Percentiles rank a stretch among this genome's conserved stretches.
These are phyloP conservation scores for Nannochloropsis gaditana DNA, from an alignment of 108 stramenopile genomes.

Conservation along the genomic window DNA sequence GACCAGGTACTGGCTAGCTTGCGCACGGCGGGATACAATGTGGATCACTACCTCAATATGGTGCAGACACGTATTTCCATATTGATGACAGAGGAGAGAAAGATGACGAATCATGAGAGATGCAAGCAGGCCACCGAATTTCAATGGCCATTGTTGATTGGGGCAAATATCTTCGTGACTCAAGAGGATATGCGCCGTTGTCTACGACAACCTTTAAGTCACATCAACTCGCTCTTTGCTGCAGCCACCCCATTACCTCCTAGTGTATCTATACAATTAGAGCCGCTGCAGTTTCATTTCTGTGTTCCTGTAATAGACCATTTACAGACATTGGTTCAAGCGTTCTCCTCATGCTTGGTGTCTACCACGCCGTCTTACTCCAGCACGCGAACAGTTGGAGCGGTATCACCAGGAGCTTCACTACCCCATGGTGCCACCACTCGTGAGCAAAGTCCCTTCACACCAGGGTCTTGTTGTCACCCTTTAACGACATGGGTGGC, in stretches of 20 bases:
- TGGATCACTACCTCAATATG: background rate
- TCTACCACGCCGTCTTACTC: background rate
- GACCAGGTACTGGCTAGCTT: background rate
- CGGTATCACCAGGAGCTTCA: background rate
- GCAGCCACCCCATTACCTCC: background rate
- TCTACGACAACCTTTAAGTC: background rate
- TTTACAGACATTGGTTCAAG: background rate
- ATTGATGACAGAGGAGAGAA: background rate
- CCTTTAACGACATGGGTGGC: background rate
- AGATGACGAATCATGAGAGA: background rate
- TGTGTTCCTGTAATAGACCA: background rate
- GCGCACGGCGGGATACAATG: background rate
- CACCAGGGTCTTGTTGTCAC: no score
- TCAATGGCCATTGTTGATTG: background rate
- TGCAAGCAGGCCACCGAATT: background rate
- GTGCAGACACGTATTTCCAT: background rate
- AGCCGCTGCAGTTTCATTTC: background rate
- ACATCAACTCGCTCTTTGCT: no score
- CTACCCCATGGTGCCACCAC: background rate
- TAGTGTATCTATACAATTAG: background rate
- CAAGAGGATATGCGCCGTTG: background rate
- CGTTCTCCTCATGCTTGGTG: background rate
- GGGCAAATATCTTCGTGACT: background rate
- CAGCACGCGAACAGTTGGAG: background rate
- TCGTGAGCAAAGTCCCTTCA: background rate